phyloP scores from a whole-genome alignment of 805 yeast species.

The Kluyveromyces wickerhamii region DNA sequence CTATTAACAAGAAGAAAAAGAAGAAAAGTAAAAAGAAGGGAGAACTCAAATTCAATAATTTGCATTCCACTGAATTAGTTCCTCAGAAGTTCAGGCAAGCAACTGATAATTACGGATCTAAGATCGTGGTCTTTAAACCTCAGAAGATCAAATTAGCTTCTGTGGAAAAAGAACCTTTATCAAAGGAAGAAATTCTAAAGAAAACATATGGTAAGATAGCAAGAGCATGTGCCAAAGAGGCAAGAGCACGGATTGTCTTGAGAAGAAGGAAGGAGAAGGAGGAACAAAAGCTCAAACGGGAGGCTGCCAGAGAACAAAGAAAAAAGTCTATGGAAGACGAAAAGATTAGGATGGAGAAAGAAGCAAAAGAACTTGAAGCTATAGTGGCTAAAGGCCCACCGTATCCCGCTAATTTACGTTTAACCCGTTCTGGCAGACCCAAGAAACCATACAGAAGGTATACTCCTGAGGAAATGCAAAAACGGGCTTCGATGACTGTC shows the following conservation, averaged over 20 bases:
- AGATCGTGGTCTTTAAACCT: constrained; percentile 11
- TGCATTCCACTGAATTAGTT: constrained; percentile 7
- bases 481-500: constrained; percentile 17
- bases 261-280: constrained; percentile 10
- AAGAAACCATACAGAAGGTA: constrained; percentile 29
- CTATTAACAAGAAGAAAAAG: constrained; percentile 7
- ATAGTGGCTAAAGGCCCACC: constrained; percentile 30
- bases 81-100: neutral
- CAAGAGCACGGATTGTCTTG: constrained; percentile 19
- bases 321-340: constrained; percentile 16
- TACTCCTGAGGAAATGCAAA: constrained; percentile 26
- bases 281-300: constrained; percentile 8
- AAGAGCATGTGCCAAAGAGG: constrained; percentile 22
- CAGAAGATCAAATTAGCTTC: constrained; percentile 6
- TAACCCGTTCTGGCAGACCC: constrained; percentile 27
- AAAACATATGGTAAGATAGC: constrained; percentile 19
- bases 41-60: constrained; percentile 5
- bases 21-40: constrained; percentile 18
- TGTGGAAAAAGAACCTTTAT: constrained; percentile 2
- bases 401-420: constrained; percentile 25
- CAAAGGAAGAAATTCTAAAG: constrained; percentile 13
- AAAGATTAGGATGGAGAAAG: constrained; percentile 16
- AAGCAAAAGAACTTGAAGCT: constrained; percentile 23
- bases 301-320: constrained; percentile 15
- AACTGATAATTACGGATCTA: constrained; percentile 5